Base-by-base conservation (phyloP, 2,329 filamentous ascomycete genomes). In the Aspergillus jensenii region DNA sequence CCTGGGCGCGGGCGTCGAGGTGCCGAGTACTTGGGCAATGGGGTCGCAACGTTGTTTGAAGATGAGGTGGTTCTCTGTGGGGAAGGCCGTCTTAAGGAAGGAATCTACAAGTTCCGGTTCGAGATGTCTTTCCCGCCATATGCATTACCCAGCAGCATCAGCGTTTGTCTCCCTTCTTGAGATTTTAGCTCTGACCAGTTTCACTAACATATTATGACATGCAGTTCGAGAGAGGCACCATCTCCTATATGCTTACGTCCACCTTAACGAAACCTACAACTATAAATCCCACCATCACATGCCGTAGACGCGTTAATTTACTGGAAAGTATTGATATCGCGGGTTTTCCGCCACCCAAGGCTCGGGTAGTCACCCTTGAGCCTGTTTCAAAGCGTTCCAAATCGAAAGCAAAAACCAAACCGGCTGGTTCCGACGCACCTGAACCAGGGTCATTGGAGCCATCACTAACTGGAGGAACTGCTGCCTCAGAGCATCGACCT, bases 181-280 rank as follows among this genome's bases (percentile, higher is more conserved):
- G 44, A 41, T 39, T 39, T 57, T 6, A n/a, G 23, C 57, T 61
- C n/a, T 6, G 52, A 27, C 25, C 7, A 21, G 35, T 21, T 15
- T 48, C 41, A 44, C 55, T 44, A 51, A 55, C 33, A 25, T 47
- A 21, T 35, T 31, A 27, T 57, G 44, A 35, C 25, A 27, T 56
- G 45, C 60, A 98, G 92, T 99, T 99, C 74, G 95, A 98, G 76
- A 87, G 93, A 70, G 95, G 95, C 37, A 93, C 91, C 2, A 91
- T 99, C 67, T 89, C 90, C 19, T 99, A 98, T 76, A 87, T 93
- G 78, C 84, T 98, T 67, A 93, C 91, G 6, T 89, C 93, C 33
- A 97, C 92, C 8, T 75, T 98, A 57, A 98, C 93, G 19, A 87
- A 92, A 56, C 93, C 95, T 19, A 95, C 90, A 0, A 87, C 92